Base-by-base conservation (phyloP, 1,284 basidiomycete species). In the Calocybe gambosa region DNA sequence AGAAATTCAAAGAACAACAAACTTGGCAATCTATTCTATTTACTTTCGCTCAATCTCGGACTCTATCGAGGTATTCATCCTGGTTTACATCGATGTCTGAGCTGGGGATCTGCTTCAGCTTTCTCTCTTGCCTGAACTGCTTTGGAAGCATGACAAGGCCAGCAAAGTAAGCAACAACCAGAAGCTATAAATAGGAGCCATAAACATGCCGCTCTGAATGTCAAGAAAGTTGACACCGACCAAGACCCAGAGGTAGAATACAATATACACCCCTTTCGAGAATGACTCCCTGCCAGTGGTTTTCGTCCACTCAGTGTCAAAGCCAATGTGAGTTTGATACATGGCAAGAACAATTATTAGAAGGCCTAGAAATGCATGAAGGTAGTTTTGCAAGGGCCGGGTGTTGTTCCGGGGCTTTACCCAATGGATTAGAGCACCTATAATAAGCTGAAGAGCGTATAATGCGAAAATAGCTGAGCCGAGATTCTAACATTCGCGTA, bases 401-500 rank as follows among this genome's bases (percentile, higher is more conserved):
- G 57, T 59, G 10, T 56, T 51, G 28, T 64, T 58, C 16, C 60
- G 65, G 21, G 71, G 66, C 59, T 80, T 80, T 45, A 78, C 53
- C 46, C 62, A 77, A 59, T 88, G 85, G 45, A 83, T 77, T 47
- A 80, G 52, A 2, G 71, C 68, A 2, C 85, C 85, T 7, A 85
- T 59, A 1, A 58, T 53, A 51, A 73, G 66, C 61, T 89, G 85
- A 9, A 73, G 45, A 42, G 80, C 34, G 56, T 84, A 80, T n/a
- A 88, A 64, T 36, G 72, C 67, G 50, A 86, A 75, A 35, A 88
- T 62, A 5, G 69, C 71, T 38, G 80, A 58, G 25, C 85, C 85
- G 55, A 73, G 70, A 64, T 69, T 68, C 77, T 80, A 25, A 43
- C 49, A 48, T 45, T 49, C 52, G 18, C 19, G 45, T 37, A 25